Evolutionary conservation across 1,284 basidiomycete genomes (phyloP).

Genomic region (Mycosarcoma mackinlayi): DNA sequence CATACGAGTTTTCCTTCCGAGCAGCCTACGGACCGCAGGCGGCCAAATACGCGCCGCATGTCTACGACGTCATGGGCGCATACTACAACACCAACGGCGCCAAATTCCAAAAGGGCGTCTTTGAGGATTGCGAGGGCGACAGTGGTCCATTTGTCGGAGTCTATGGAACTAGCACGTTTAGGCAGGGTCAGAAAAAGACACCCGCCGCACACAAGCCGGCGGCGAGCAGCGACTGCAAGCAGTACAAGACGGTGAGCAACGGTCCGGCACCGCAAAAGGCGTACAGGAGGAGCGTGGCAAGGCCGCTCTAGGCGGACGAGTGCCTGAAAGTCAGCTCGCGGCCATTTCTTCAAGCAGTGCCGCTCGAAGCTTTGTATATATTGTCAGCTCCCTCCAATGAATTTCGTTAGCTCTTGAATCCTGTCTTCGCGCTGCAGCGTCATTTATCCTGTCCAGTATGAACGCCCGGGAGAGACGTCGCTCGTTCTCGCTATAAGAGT

Average conservation of each 20-base stretch:
- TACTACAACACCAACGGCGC: conserved; percentile 37
- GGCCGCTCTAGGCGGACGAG: background rate
- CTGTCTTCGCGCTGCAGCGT: too few species aligned
- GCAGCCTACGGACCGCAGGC: conserved; percentile 50
- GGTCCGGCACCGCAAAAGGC: conserved; percentile 31
- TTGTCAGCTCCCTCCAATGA: too few species aligned
- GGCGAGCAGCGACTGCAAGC: conserved; percentile 35
- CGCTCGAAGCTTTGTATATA: conserved; percentile 17
- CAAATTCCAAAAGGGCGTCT: conserved; percentile 44
- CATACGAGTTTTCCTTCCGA: conserved; percentile 53
- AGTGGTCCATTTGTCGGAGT: conserved; percentile 43
- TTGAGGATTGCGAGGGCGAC: conserved; percentile 51
- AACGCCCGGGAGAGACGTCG: too few species aligned
- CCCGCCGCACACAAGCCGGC: conserved; percentile 38
- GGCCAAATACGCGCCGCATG: conserved; percentile 49
- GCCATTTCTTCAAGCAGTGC: background rate
- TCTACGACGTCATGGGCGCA: conserved; percentile 54
- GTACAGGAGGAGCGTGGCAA: conserved; percentile 31
- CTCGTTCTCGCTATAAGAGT: too few species aligned
- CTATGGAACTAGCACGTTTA: conserved; percentile 38
- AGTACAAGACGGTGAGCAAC: conserved; percentile 21
- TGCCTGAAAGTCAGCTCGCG: conserved; percentile 21
- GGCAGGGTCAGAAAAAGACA: conserved; percentile 43
- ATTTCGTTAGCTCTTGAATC: too few species aligned
- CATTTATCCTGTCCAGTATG: too few species aligned